Percentiles rank a stretch among this genome's conserved stretches.
These are phyloP conservation scores for Helminthosporium solani DNA, from an alignment of 2,329 filamentous ascomycete genomes.

Conservation along the genomic window DNA sequence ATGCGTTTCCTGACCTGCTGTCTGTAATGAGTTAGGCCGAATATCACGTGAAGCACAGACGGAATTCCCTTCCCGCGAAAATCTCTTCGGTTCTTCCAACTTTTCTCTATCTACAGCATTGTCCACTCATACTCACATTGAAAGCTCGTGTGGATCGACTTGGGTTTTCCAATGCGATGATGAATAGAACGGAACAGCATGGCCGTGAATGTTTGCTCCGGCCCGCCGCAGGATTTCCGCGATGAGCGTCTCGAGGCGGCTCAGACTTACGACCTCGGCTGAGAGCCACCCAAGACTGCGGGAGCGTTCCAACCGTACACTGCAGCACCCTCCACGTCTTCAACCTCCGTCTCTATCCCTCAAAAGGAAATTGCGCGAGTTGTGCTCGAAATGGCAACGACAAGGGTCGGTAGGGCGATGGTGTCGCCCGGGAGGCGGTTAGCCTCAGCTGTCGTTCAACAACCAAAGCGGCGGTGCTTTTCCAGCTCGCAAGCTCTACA, in stretches of 20 bases:
- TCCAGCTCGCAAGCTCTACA: constrained; percentile 45
- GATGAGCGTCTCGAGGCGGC: constrained; percentile 11
- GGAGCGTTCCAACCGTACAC: constrained; percentile 32
- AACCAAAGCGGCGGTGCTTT: constrained; percentile 43
- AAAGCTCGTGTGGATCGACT: constrained; percentile 9
- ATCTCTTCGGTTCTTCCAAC: constrained; percentile 6
- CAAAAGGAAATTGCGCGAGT: constrained; percentile 14
- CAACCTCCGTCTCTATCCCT: constrained; percentile 15
- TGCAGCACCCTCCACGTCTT: constrained; percentile 18
- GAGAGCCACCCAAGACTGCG: constrained; percentile 30
- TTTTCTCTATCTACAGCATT: constrained; percentile 6
- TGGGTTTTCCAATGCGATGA: constrained; percentile 6
- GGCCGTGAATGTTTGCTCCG: constrained; percentile 1
- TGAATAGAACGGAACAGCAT: background rate
- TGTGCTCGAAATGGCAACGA: constrained; percentile 15
- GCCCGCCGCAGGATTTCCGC: constrained; percentile 9
- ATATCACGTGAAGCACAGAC: constrained; percentile 4
- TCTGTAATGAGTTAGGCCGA: background rate
- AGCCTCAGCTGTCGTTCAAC: constrained; percentile 15
- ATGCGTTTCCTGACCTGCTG: background rate
- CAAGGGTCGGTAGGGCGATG: constrained; percentile 32
- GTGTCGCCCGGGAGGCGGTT: constrained; percentile 30
- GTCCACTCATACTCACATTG: constrained; percentile 6
- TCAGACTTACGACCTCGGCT: constrained; percentile 35
- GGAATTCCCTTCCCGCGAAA: constrained; percentile 14